Base-by-base conservation (phyloP, 805 yeast species). In the Candida silvatica region DNA sequence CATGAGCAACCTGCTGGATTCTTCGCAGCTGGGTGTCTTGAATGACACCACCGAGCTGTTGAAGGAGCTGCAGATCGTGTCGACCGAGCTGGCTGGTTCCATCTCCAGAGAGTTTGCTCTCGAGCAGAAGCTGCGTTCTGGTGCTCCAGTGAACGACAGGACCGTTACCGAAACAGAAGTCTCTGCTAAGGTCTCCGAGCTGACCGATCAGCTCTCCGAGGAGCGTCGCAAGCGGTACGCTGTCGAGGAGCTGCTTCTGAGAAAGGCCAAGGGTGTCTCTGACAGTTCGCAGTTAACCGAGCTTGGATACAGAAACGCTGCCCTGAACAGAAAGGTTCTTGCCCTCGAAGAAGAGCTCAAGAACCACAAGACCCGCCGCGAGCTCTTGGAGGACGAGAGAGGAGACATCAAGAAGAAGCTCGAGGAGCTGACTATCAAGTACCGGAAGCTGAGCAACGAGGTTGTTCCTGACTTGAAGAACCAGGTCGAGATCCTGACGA, bases 1-100 rank as follows among this genome's bases (percentile, higher is more conserved):
- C 7, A 22, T 22, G 7, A 12, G 24, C 12, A 8, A 7, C 12
- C 12, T 22, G 0, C 68, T 78, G 35, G 66, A 77, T 2, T 67
- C 74, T 27, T 80, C 76, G 17, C 86, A 81, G 44, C 51, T 77
- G 35, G 76, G 77, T 2, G 60, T 80, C 6, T 63, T 81, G 60
- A 71, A 64, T 24, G 74, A 80, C 35, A 80, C 76, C 41, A 66
- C 66, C 33, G 70, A 67, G 18, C 54, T 82, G 27, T 62, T 80
- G 45, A 66, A 69, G 37, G 90, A 82, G 48, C 56, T 83, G 27
- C 80, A 77, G 39, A 48, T 80, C 17, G 78, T 83, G 1, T 77
- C 88, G 1, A 69, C 71, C 18, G 94, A 82, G 47, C 61, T 83
- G 33, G 88, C 87, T 0, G 73, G 73, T 17, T 77, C 88, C 0